phyloP scores from a whole-genome alignment of 2,329 filamentous ascomycete genomes.

The Penicillium sp. region DNA sequence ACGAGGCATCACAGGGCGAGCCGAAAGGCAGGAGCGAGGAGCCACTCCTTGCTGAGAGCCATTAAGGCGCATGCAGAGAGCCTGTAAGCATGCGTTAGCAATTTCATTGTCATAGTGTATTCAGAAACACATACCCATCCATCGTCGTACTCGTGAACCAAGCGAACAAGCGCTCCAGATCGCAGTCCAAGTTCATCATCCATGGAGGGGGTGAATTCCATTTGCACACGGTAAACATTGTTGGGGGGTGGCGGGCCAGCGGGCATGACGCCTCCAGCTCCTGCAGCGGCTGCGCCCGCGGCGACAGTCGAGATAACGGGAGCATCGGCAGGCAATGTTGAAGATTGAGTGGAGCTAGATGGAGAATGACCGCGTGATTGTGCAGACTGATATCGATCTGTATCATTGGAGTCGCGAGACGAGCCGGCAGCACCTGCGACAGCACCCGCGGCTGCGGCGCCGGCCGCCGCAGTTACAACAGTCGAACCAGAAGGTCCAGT shows the following conservation, averaged over 20 bases:
- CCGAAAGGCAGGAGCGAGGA: slow-evolving; percentile 89
- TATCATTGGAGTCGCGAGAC: slow-evolving; percentile 24
- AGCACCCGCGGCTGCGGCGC: slow-evolving; percentile 43
- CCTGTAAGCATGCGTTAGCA: slow-evolving; percentile 51
- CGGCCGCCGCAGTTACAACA: slow-evolving; percentile 37
- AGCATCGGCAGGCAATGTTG: slow-evolving; percentile 28
- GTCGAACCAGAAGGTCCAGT: slow-evolving; percentile 33
- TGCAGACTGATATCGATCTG: slow-evolving; percentile 22
- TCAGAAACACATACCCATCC: slow-evolving; percentile 75
- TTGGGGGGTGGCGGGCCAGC: slow-evolving; percentile 48
- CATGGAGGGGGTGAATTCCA: slow-evolving; percentile 91
- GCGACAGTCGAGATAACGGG: slow-evolving; percentile 13
- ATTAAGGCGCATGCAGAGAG: slow-evolving; percentile 87
- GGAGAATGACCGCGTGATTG: slow-evolving; percentile 25
- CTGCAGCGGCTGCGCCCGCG: slow-evolving; percentile 10
- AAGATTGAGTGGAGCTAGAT: slow-evolving; percentile 18
- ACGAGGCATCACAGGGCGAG: slow-evolving; percentile 85
- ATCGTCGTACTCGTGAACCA: slow-evolving; percentile 96
- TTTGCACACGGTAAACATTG: slow-evolving; percentile 86
- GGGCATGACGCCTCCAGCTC: slow-evolving; percentile 15
- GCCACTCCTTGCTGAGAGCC: slow-evolving; percentile 89
- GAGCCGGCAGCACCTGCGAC: slow-evolving; percentile 40
- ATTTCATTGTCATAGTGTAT: not conserved
- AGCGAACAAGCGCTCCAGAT: slow-evolving; percentile 78
- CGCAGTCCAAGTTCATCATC: slow-evolving; percentile 83